phyloP scores from a whole-genome alignment of 1,284 basidiomycete species.

The Pseudozyma sp. region DNA sequence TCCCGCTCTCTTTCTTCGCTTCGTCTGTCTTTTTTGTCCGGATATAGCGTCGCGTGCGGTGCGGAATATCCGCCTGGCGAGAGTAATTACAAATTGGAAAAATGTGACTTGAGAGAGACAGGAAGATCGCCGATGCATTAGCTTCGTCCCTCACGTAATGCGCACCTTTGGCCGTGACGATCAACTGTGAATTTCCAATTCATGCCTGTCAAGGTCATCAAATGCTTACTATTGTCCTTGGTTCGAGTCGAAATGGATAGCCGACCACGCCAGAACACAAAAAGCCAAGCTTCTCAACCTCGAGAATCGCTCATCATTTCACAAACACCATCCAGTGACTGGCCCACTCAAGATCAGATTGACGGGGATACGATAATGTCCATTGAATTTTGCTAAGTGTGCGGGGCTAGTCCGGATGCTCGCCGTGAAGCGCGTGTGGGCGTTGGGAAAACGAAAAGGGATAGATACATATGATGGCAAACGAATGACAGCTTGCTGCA shows the following conservation, averaged over 20 bases:
- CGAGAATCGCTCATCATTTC: neutral
- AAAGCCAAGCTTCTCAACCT: too few species aligned
- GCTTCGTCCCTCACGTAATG: constrained; percentile 10
- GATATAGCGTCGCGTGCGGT: neutral
- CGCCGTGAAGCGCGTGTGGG: neutral
- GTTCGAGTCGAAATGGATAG: neutral
- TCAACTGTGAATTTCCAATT: too few species aligned
- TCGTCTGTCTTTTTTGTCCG: neutral
- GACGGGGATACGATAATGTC: neutral
- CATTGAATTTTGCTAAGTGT: neutral
- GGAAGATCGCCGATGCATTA: constrained; percentile 13
- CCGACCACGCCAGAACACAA: neutral
- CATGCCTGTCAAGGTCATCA: too few species aligned
- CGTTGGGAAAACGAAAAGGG: neutral
- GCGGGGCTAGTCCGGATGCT: constrained; percentile 1
- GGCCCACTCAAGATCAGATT: neutral
- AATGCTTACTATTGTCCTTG: too few species aligned
- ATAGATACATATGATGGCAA: neutral
- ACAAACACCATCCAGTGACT: neutral
- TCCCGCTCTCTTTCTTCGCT: neutral
- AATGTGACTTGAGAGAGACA: neutral
- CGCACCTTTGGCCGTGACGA: too few species aligned
- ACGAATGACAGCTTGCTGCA: neutral
- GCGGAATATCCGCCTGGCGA: too few species aligned
- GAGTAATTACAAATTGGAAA: neutral